Evolutionary conservation across 768 basidiomycete genomes (phyloP).

Genomic region (Psilocybe tampanensis): DNA sequence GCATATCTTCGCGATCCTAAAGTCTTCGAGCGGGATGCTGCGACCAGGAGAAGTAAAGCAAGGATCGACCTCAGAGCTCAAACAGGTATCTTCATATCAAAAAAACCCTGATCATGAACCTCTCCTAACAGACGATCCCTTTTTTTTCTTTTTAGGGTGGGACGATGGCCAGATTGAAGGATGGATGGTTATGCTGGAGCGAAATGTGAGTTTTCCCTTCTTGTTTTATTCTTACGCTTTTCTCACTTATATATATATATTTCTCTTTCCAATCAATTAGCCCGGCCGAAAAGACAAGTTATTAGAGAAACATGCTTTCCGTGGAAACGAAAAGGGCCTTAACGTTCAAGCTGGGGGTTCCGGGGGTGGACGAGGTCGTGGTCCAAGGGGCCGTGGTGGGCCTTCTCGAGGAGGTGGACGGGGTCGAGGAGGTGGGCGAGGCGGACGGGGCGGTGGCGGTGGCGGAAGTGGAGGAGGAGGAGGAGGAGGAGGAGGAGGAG

Average conservation of each 20-base stretch:
- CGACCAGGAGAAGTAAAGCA: slow-evolving; percentile 69
- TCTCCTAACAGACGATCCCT: background rate
- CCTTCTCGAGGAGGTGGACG: background rate
- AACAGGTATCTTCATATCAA: slow-evolving; percentile 52
- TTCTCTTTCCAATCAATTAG: slow-evolving; percentile 4
- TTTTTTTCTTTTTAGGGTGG: slow-evolving; percentile 50
- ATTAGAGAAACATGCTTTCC: slow-evolving; percentile 74
- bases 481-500: slow-evolving; percentile 43
- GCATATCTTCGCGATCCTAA: slow-evolving; percentile 77
- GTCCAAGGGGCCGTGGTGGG: slow-evolving; percentile 14
- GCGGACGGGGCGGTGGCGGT: no score
- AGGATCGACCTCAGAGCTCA: slow-evolving; percentile 65
- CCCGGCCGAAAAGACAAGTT: slow-evolving; percentile 65
- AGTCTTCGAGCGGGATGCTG: slow-evolving; percentile 75
- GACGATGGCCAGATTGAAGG: slow-evolving; percentile 89
- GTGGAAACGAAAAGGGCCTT: slow-evolving; percentile 51
- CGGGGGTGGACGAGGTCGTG: slow-evolving; percentile 21
- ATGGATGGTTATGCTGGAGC: slow-evolving; percentile 88
- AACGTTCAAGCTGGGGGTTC: slow-evolving; percentile 14
- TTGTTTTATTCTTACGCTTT: background rate
- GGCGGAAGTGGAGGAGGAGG: slow-evolving; percentile 27
- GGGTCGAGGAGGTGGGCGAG: slow-evolving; percentile 20
- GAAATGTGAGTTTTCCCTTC: slow-evolving; percentile 61
- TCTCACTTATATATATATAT: background rate
- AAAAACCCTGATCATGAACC: background rate